These are phyloP conservation scores for Boletus rufocinnamomeus DNA, from an alignment of 768 basidiomycete genomes.

Conservation along the genomic window DNA sequence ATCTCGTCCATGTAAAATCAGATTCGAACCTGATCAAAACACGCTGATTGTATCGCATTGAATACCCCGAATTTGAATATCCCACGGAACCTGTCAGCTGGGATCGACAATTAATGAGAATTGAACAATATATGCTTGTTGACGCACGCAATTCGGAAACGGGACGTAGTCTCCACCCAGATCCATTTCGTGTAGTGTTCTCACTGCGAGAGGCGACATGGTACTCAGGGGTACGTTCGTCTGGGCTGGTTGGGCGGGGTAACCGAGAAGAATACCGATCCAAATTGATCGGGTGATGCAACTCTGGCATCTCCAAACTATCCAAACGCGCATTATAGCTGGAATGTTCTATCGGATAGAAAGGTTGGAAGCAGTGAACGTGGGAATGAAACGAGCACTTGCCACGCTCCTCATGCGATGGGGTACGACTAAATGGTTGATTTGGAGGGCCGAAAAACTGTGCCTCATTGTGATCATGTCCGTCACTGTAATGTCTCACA, in stretches of 20 bases:
- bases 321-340: not conserved
- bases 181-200: constrained; percentile 37
- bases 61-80: constrained; percentile 90
- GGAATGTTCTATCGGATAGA: constrained; percentile 8
- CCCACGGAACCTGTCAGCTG: constrained; percentile 79
- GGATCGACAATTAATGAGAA: constrained; percentile 8
- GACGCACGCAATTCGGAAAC: constrained; percentile 71
- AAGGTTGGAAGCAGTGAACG: not conserved
- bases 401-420: constrained; percentile 1
- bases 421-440: not conserved
- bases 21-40: constrained; percentile 65
- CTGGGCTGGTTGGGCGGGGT: not conserved
- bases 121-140: not conserved
- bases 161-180: constrained; percentile 59
- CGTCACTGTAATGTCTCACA: not conserved
- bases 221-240: not conserved
- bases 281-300: not conserved
- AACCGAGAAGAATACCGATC: not conserved
- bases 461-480: not conserved
- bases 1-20: not conserved
- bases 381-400: not conserved
- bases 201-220: not conserved
- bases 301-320: not conserved
- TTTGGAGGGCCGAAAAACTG: not conserved
- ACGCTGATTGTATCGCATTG: constrained; percentile 87